Base-by-base conservation (phyloP, 2,329 filamentous ascomycete species). In the Paecilomyces fulvus region DNA sequence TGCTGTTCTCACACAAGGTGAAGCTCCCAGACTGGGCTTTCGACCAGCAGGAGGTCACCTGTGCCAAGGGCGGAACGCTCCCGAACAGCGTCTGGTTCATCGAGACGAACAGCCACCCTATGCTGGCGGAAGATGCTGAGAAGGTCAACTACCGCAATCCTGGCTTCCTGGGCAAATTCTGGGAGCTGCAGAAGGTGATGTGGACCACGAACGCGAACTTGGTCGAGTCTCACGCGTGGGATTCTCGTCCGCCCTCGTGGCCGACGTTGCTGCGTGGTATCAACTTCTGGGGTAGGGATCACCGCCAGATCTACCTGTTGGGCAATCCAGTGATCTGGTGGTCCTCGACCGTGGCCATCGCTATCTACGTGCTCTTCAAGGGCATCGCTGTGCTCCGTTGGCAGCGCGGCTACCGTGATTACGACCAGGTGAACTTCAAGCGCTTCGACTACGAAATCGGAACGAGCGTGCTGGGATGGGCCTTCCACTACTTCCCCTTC, bases 1-100 rank as follows among this genome's bases (percentile, higher is more conserved):
- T 87, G 11, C 81, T 99, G 23, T 99, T 99, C 80, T 97, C 92
- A 0, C 94, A 99, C 81, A 97, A 96, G 78, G 92, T 97, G 71
- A 99, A 99, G 79, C 86, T 99, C 57, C 94, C 94, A 2, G 91
- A 95, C 2, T 99, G 94, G 94, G 94, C 89, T 51, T 99, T 88
- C 54, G 94, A 97, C 73, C 94, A 99, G 73, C 94, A 99, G 73
- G 94, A 99, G 75, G 94, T 99, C n/a, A 97, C 92, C 20, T 99
- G 94, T 70, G 94, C 94, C 7, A 88, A 86, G 64, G 87, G 89
- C 51, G 94, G 91, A 64, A 96, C 91, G 60, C 78, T 96, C 37
- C 94, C 94, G 55, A 99, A 99, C 82, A 96, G 91, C 67, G 77
- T 99, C 63, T 99, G 94, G 94, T 97, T 96, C 67, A 80, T 99